Base-by-base conservation (phyloP, 2,329 filamentous ascomycete genomes). In the Graphium sp. region DNA sequence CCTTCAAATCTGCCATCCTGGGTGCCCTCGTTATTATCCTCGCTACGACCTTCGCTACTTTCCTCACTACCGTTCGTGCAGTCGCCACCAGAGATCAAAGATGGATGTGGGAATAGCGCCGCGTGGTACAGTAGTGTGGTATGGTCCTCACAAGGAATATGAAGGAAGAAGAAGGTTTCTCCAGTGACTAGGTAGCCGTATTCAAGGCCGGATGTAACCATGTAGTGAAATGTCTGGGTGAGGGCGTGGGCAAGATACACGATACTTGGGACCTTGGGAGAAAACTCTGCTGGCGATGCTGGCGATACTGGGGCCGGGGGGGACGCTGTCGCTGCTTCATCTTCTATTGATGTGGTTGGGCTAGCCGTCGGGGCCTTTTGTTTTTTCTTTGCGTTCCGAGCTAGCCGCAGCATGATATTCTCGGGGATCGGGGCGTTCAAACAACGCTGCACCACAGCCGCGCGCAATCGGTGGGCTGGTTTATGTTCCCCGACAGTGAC, bases 151-250 rank as follows among this genome's bases (percentile, higher is more conserved):
- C 22, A 14, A 12, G 22, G 4, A 12, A 26, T 17, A n/a, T 17
- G 24, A 13, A 26, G 16, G 16, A 26, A 26, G 13, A 17, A 15
- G 16, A 26, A 17, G 7, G 24, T 26, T 17, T 26, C 24, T 5
- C 24, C 24, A 7, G 24, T 26, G 7, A 17, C 24, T n/a, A 26
- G 13, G 24, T 15, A 26, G 16, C 24, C 24, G 16, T 14, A 26
- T 26, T 18, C 24, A 17, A 26, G 13, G 4, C 24, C 24, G 7
- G 24, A 26, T 4, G 24, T 15, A 15, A 26, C 12, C 24, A 26
- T 26, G 24, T 26, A 26, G 24, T 26, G 24, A 11, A 26, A 26
- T 13, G 24, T 26, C 14, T 26, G 24, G 7, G 13, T 18, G 7
- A 26, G 24, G 4, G 11, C 7, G 26, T n/a, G 3, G 8, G 16